Percentiles rank a stretch among this genome's conserved stretches.
Conservation (phyloP, 257 asterid species). For the Coffea eugenioides region DNA sequence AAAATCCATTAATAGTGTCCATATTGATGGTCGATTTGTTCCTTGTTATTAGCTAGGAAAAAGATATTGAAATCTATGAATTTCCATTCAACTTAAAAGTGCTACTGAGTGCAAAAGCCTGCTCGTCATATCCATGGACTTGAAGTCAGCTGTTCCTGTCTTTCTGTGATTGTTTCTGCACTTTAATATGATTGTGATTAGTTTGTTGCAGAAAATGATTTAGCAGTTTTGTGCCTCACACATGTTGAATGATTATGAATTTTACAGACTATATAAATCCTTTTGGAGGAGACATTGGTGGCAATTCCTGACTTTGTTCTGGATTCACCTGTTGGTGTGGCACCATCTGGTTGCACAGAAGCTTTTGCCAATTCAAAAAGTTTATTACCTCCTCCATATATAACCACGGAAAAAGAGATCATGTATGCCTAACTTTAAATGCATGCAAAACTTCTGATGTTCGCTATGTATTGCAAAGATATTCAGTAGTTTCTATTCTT, state of each 20-base stretch:
- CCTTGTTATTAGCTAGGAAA: neutral
- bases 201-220: neutral
- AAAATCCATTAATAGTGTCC: neutral
- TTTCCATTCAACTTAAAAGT: neutral
- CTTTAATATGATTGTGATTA: no score
- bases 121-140: neutral
- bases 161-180: neutral
- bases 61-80: no score
- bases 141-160: neutral
- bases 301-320: conserved; percentile 69
- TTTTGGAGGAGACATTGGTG: conserved; percentile 68
- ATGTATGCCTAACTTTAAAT: conserved; percentile 51
- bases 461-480: neutral
- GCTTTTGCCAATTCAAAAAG: conserved; percentile 57
- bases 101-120: neutral
- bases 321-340: conserved; percentile 60
- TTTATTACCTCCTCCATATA: conserved; percentile 60
- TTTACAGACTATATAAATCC: conserved; percentile 59
- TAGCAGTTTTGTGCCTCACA: neutral
- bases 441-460: neutral
- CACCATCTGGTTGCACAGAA: conserved; percentile 36
- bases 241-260: conserved; percentile 4
- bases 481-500: neutral
- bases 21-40: neutral
- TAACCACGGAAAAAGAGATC: conserved; percentile 57